These are phyloP conservation scores for Corylus heterophylla DNA, from an alignment of 306 rosid genomes.

Conservation along the genomic window DNA sequence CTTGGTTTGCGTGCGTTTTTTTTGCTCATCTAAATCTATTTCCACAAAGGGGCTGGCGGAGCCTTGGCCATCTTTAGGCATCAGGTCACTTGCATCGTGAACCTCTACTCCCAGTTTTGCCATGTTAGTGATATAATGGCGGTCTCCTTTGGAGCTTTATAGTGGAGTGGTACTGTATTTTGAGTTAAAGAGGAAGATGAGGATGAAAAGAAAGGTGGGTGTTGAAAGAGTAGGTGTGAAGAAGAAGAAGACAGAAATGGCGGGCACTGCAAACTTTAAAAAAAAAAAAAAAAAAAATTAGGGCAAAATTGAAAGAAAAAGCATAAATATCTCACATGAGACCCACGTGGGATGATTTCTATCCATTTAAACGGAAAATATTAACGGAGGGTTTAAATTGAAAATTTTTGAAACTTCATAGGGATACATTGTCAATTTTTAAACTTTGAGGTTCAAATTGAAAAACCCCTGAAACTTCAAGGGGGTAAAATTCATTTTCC, in stretches of 20 bases:
- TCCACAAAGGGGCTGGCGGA: conserved; percentile 77
- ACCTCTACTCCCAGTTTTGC: conserved; percentile 70
- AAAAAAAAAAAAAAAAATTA: no score
- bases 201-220: conserved; percentile 6
- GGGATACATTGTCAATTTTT: no score
- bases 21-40: conserved; percentile 56
- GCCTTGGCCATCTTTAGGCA: conserved; percentile 82
- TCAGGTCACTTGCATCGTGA: conserved; percentile 54
- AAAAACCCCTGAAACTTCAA: no score
- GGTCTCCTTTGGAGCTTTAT: neutral
- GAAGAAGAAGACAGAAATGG: conserved; percentile 17
- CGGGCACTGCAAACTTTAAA: neutral
- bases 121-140: conserved; percentile 34
- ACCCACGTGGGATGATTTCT: no score
- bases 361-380: no score
- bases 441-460: no score
- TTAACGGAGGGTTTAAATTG: no score
- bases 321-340: no score
- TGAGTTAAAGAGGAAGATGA: neutral
- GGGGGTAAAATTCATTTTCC: no score
- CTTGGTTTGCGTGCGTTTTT: conserved; percentile 59
- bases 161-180: neutral
- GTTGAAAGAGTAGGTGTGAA: conserved; percentile 19
- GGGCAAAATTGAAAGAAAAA: no score
- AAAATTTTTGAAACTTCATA: no score